Base-by-base conservation (phyloP, 345 rosid species). In the Hibiscus tridactylites region DNA sequence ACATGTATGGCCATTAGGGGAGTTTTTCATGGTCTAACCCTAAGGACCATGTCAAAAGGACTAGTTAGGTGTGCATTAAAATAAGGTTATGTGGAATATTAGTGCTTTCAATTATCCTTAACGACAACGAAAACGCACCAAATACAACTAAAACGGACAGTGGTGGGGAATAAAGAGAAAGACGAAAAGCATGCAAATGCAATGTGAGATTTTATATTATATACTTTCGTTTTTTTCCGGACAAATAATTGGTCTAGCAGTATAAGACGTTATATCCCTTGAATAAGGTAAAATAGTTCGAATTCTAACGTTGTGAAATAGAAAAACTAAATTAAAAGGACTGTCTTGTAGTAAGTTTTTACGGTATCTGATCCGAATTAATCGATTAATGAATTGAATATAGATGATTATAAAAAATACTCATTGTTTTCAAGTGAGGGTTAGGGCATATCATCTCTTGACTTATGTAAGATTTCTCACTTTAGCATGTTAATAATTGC, bases 121-220 rank as follows among this genome's bases (percentile, higher is more conserved):
- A 65, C 5, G 76, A 73, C 71, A 73, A 54, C 39, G 71, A 73
- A 62, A 63, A 65, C 13, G 54, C 70, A 73, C 85, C 86, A 77
- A 82, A 78, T 79, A 61, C 86, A 79, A 71, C 65, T 76, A 77
- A 71, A 26, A 31, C 71, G 53, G 86, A 82, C 83, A 57, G n/a
- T 78, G 79, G 85, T 84, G 86, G 88, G 72, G 85, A 78, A 77
- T 80, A 84, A 84, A 86, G 85, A 76, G 71, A 68, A 56, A 21
- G 29, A 59, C 21, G 16, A 28, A 65, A 29, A 5, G 9, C 16
- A 24, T 17, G 62, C 33, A 2, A 15, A 24, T 17, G 62, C 33
- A 2, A 15, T 16, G 56, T 59, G 62, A 59, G 54, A 58, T 58
- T 9, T 57, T 54, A 57, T 57, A 53, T 53, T 53, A 53, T 54